Evolutionary conservation across 2,329 filamentous ascomycete genomes (phyloP).

Genomic region (Penicillium sp.): DNA sequence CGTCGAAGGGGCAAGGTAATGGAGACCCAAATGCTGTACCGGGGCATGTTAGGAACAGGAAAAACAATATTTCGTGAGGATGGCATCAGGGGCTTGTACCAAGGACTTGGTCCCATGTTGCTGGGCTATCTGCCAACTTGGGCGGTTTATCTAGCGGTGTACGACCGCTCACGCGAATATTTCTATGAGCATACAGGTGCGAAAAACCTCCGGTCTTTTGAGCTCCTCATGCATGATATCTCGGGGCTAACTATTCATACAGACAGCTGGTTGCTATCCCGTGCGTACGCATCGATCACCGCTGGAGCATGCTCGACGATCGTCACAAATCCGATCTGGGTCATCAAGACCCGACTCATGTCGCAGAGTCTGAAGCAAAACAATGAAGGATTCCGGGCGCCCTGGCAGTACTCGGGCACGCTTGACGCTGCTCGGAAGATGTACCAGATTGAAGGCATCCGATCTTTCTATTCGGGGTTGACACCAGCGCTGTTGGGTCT

Average conservation of each 20-base stretch:
- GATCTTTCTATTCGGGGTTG: conserved; percentile 91
- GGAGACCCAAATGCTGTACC: conserved; percentile 60
- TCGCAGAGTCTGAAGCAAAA: conserved; percentile 64
- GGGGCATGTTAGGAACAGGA: conserved; percentile 80
- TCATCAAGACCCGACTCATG: conserved; percentile 98
- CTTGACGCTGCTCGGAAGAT: conserved; percentile 91
- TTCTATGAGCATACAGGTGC: conserved; percentile 62
- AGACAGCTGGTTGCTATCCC: conserved; percentile 73
- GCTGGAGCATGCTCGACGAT: conserved; percentile 90
- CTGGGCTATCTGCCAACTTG: conserved; percentile 94
- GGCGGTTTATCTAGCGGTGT: conserved; percentile 97
- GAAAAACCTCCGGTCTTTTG: conserved; percentile 11
- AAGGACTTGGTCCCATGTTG: conserved; percentile 88
- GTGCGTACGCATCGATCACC: conserved; percentile 82
- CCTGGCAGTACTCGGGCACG: conserved; percentile 86
- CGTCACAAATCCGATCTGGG: conserved; percentile 97
- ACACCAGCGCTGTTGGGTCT: conserved; percentile 86
- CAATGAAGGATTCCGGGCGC: conserved; percentile 45
- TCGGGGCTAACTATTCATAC: conserved; percentile 12
- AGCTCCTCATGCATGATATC: neutral
- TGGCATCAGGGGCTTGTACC: conserved; percentile 83
- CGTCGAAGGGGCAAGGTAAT: conserved; percentile 36
- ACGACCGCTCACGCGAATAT: conserved; percentile 77
- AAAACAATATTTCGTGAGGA: conserved; percentile 81
- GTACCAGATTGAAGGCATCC: conserved; percentile 82